These are phyloP conservation scores for Diversispora eburnea DNA, from an alignment of 192 early-diverging fungal species.

Conservation along the genomic window DNA sequence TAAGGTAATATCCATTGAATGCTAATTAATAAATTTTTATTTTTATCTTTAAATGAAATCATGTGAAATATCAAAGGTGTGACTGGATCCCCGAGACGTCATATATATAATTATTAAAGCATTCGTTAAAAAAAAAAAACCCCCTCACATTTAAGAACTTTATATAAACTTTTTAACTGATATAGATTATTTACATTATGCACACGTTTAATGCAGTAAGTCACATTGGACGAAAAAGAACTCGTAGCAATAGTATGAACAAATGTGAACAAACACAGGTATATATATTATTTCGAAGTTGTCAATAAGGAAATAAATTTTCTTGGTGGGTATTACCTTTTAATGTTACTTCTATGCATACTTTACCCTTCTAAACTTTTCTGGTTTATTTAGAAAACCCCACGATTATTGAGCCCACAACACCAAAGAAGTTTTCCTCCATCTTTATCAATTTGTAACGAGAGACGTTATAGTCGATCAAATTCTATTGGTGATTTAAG, in stretches of 20 bases:
- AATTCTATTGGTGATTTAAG: not conserved
- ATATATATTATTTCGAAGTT: not conserved
- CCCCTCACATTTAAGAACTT: too few species aligned
- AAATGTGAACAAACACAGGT: conserved; percentile 11
- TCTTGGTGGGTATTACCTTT: not conserved
- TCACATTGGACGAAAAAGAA: conserved; percentile 14
- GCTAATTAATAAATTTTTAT: too few species aligned
- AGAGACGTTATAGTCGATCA: not conserved
- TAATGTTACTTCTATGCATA: not conserved
- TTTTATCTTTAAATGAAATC: too few species aligned
- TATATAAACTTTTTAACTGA: too few species aligned
- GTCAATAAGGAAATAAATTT: not conserved
- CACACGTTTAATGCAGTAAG: not conserved
- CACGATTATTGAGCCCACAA: conserved; percentile 16
- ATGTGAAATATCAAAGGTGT: too few species aligned
- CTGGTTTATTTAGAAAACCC: conserved; percentile 1
- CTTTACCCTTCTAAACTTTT: not conserved
- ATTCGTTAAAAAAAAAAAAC: too few species aligned
- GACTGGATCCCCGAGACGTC: too few species aligned
- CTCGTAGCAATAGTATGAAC: conserved; percentile 8
- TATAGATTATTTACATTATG: too few species aligned
- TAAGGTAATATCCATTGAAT: too few species aligned
- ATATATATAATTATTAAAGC: too few species aligned
- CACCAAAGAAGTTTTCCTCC: not conserved
- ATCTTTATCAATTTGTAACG: not conserved